Evolutionary conservation across 2,329 filamentous ascomycete species (phyloP).

Genomic region (Colletotrichum ledebouriae): DNA sequence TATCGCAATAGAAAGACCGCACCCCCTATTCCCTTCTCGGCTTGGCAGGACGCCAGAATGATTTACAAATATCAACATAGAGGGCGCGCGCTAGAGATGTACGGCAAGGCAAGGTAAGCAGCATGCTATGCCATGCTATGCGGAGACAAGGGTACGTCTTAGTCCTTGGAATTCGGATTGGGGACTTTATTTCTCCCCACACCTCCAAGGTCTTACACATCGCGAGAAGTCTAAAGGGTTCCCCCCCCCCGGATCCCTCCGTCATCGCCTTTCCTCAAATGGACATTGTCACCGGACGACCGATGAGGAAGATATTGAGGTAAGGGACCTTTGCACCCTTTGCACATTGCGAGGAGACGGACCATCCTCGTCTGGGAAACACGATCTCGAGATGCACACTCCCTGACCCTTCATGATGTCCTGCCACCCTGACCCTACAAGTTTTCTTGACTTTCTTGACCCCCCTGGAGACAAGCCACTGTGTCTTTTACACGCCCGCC

Average conservation of each 20-base stretch:
- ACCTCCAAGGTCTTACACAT: too few relatives aligned
- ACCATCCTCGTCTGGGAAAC: slow-evolving; percentile 17
- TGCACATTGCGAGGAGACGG: background rate
- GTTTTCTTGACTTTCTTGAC: background rate
- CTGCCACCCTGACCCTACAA: background rate
- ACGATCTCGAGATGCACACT: slow-evolving; percentile 28
- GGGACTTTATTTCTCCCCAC: too few relatives aligned
- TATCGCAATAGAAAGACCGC: background rate
- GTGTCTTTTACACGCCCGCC: background rate
- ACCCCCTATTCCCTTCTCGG: background rate
- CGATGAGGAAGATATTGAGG: too few relatives aligned
- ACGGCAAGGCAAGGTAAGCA: slow-evolving; percentile 5
- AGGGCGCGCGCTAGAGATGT: slow-evolving; percentile 21
- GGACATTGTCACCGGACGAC: background rate
- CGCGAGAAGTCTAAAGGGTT: slow-evolving; percentile 14
- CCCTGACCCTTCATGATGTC: slow-evolving; percentile 9
- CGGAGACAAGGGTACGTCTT: too few relatives aligned
- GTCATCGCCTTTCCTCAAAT: background rate
- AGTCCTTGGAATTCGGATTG: too few relatives aligned
- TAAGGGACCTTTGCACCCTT: background rate
- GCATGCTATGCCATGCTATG: too few relatives aligned
- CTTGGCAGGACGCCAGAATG: too few relatives aligned
- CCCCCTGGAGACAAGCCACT: background rate
- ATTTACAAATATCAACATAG: slow-evolving; percentile 17
- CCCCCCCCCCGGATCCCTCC: background rate